Evolutionary conservation across 2,329 filamentous ascomycete species (phyloP), one percentile per base, ranked within the genome.

Genomic region (Cladosporium sp.): DNA sequence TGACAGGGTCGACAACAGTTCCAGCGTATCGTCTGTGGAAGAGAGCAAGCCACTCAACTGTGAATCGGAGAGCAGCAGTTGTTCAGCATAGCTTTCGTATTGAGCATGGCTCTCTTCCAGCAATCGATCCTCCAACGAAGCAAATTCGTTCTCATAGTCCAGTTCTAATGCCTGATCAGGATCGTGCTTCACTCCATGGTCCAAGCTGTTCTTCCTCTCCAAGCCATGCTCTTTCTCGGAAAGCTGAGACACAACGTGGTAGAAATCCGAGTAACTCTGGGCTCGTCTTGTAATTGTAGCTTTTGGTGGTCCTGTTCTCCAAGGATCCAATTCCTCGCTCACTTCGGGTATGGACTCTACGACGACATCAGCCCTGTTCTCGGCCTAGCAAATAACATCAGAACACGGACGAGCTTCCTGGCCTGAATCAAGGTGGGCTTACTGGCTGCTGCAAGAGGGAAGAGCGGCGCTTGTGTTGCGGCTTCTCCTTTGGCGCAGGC

Each of bases 51-150:
- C 84, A 63, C 92, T 88, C 40, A 99, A 82, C 73, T 97, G 91
- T 17, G 87, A 83, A 69, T 92, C 88, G 0, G 91, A 92, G 65
- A 93, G 80, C 58, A 86, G 82, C 14, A 96, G 82, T 74, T 95
- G 92, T 67, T 94, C 88, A 63, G 86, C 84, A 72, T 94, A 97
- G 65, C 82, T 92, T 86, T 88, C 79, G 73, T 96, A 96, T 71
- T 93, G 86, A 65, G 89, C 86, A 72, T 96, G 90, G 71, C 90
- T 94, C 55, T 90, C 86, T 67, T 92, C 84, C 30, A 96, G 78
- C 69, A 97, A 75, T 64, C 86, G 84, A 49, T 85, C 82, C 65
- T 88, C 85, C 55, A 88, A 72, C 20, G 74, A 75, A 63, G 79
- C 75, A 69, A 87, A 86, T 78, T 84, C 84, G 61, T 78, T 73